These are phyloP conservation scores for Fusarium incarnatum DNA, from an alignment of 2,329 filamentous ascomycete species.

Conservation along the genomic window DNA sequence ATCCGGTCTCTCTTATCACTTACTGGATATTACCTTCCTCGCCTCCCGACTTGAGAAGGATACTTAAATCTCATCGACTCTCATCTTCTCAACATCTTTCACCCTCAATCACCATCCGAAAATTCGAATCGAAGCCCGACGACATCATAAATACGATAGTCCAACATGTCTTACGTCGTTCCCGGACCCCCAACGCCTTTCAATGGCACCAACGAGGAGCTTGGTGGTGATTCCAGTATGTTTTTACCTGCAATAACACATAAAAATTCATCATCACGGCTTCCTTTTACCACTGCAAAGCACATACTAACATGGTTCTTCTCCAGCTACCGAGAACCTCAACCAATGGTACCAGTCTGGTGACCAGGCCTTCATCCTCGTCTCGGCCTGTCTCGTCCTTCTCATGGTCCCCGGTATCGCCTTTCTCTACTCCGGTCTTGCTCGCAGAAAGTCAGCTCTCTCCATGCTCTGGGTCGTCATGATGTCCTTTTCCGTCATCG, in stretches of 20 bases:
- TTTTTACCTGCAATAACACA: slow-evolving; percentile 15
- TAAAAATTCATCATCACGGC: background rate
- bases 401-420: slow-evolving; percentile 97
- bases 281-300: background rate
- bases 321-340: slow-evolving; percentile 80
- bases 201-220: slow-evolving; percentile 72
- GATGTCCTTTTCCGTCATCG: slow-evolving; percentile 89
- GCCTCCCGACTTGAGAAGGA: slow-evolving; percentile 11
- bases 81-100: background rate
- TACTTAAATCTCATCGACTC: slow-evolving; percentile 4
- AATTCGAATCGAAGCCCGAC: slow-evolving; percentile 23
- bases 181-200: slow-evolving; percentile 68
- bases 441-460: slow-evolving; percentile 95
- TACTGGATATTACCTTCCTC: slow-evolving; percentile 11
- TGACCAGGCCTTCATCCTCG: slow-evolving; percentile 93
- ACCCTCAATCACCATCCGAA: slow-evolving; percentile 8
- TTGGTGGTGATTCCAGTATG: slow-evolving; percentile 84
- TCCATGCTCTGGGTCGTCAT: slow-evolving; percentile 98
- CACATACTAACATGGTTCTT: slow-evolving; percentile 9
- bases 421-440: slow-evolving; percentile 96
- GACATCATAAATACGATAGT: slow-evolving; percentile 9
- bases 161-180: slow-evolving; percentile 69
- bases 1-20: slow-evolving; percentile 17
- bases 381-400: slow-evolving; percentile 91
- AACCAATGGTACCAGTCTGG: slow-evolving; percentile 96